These are phyloP conservation scores for Candida sanyiensis DNA, from an alignment of 805 yeast genomes.

Conservation along the genomic window DNA sequence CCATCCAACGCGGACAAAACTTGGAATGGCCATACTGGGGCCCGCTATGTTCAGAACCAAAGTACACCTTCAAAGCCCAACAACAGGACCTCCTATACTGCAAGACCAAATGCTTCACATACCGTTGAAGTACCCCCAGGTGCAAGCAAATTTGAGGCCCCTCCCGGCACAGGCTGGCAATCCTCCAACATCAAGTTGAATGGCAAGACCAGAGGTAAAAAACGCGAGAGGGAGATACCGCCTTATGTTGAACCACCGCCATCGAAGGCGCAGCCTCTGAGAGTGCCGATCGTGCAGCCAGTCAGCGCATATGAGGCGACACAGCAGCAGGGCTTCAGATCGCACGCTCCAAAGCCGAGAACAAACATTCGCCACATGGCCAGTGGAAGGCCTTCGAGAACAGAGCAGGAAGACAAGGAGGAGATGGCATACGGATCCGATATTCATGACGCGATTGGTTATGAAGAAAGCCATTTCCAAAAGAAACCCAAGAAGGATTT, in stretches of 20 bases:
- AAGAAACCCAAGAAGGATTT: background rate
- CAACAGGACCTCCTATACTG: too few species aligned
- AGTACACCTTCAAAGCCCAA: too few species aligned
- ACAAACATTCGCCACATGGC: background rate
- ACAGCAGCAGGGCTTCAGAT: background rate
- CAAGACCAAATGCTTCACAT: too few species aligned
- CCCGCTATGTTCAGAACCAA: too few species aligned
- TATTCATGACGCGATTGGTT: background rate
- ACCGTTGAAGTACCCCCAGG: too few species aligned
- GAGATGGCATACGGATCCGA: slow-evolving; percentile 1
- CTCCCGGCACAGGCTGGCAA: too few species aligned
- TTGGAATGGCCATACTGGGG: too few species aligned
- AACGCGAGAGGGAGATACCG: background rate
- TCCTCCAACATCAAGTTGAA: background rate
- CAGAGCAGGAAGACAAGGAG: slow-evolving; percentile 3
- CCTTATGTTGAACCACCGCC: background rate
- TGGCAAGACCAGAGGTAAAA: background rate
- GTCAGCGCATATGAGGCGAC: background rate
- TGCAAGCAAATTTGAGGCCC: too few species aligned
- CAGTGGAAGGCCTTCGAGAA: slow-evolving; percentile 2
- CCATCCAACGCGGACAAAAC: too few species aligned
- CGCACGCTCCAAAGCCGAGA: background rate
- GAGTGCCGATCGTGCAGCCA: too few species aligned
- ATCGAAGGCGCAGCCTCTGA: background rate
- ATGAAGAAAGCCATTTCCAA: too few species aligned